Percentiles rank a stretch among this genome's conserved stretches.
Evolutionary conservation across 2,329 filamentous ascomycete species (phyloP).

Genomic region (Verticillium klebahnii): DNA sequence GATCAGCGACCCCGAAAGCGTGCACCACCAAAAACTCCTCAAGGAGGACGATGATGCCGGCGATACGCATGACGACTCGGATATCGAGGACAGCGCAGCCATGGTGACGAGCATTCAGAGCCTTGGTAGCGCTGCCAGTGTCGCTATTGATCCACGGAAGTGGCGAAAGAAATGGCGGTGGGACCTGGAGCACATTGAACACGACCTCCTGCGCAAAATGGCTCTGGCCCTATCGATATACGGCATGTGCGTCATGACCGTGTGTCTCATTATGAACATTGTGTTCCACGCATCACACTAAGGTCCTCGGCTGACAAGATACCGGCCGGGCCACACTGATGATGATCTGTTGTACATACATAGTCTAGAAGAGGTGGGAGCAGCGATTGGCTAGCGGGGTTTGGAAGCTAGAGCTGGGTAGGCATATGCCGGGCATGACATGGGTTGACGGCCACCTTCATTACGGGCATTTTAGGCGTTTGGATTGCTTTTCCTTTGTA

Average conservation of each 20-base stretch:
- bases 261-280: constrained; percentile 80
- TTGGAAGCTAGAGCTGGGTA: too few relatives aligned
- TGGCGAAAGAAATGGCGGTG: constrained; percentile 54
- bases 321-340: neutral
- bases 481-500: neutral
- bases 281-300: constrained; percentile 68
- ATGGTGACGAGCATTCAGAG: constrained; percentile 42
- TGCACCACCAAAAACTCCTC: constrained; percentile 77
- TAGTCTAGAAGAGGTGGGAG: neutral
- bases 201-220: constrained; percentile 62
- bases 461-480: neutral
- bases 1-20: constrained; percentile 84
- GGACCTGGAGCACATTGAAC: constrained; percentile 60
- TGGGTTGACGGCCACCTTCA: neutral
- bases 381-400: neutral
- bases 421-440: neutral
- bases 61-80: constrained; percentile 45
- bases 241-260: constrained; percentile 81
- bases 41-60: constrained; percentile 89
- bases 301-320: neutral
- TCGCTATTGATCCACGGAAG: constrained; percentile 31
- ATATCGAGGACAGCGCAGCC: constrained; percentile 41
- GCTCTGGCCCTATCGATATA: constrained; percentile 77
- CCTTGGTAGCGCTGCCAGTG: constrained; percentile 35
- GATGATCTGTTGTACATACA: neutral